These are phyloP conservation scores for Ogataea kodamae DNA, from an alignment of 805 yeast species.

Conservation along the genomic window DNA sequence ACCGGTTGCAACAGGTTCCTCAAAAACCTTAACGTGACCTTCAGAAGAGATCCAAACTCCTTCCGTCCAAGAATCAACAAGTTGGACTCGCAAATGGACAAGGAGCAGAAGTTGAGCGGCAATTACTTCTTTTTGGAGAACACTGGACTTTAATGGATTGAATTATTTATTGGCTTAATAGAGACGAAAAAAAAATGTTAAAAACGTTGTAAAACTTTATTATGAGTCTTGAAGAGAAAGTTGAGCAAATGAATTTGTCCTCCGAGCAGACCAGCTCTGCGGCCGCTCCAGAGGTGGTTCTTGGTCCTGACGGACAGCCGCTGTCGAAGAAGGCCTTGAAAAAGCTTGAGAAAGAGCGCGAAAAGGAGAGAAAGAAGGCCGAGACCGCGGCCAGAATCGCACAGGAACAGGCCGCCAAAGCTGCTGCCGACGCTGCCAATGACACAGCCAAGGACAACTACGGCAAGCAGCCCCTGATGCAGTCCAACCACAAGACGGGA, in stretches of 20 bases:
- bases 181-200: constrained; percentile 1
- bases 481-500: constrained; percentile 66
- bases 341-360: constrained; percentile 89
- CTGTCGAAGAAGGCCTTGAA: constrained; percentile 91
- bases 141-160: constrained; percentile 34
- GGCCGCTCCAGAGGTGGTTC: constrained; percentile 23
- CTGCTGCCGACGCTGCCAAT: constrained; percentile 61
- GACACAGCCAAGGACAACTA: constrained; percentile 87
- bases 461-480: constrained; percentile 86
- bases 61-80: constrained; percentile 99
- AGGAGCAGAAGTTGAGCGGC: constrained; percentile 89
- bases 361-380: constrained; percentile 88
- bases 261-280: constrained; percentile 14
- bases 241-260: constrained; percentile 24
- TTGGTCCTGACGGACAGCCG: constrained; percentile 72
- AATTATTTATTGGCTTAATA: constrained; percentile 9
- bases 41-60: constrained; percentile 98
- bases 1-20: constrained; percentile 97
- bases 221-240: constrained; percentile 23
- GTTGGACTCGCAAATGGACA: constrained; percentile 97
- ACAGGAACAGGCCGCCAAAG: constrained; percentile 78
- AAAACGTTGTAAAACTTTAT: constrained; percentile 1
- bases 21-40: constrained; percentile 95
- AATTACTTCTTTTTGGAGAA: constrained; percentile 95
- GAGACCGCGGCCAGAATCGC: constrained; percentile 88